Conservation (phyloP, 2,329 filamentous ascomycete genomes). For the Thielaviopsis ethacetica region DNA sequence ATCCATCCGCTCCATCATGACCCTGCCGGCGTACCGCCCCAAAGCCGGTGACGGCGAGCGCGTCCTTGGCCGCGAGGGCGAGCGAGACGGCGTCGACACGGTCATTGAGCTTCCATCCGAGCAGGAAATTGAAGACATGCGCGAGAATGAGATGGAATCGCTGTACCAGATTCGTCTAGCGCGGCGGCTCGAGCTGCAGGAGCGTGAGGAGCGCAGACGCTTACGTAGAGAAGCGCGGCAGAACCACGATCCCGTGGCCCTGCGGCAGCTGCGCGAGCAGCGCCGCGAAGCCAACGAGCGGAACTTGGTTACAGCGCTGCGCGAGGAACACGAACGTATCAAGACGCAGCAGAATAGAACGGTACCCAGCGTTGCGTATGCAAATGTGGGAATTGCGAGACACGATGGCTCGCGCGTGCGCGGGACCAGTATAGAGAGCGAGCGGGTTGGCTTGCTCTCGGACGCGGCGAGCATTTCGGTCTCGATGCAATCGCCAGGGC, state of each 20-base stretch:
- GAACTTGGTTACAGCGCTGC: constrained; percentile 42
- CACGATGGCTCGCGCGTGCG: constrained; percentile 64
- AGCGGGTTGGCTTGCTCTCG: constrained; percentile 53
- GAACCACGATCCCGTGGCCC: constrained; percentile 49
- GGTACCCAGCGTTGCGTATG: constrained; percentile 62
- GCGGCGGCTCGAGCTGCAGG: constrained; percentile 56
- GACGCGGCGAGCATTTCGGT: constrained; percentile 48
- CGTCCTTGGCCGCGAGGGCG: constrained; percentile 75
- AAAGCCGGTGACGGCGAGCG: constrained; percentile 60
- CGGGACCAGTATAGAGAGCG: constrained; percentile 57
- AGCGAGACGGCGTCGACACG: constrained; percentile 78
- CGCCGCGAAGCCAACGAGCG: constrained; percentile 30
- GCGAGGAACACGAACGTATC: constrained; percentile 37
- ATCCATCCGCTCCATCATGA: constrained; percentile 86
- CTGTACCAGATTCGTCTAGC: constrained; percentile 77
- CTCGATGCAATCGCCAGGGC: constrained; percentile 18
- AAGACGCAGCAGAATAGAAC: constrained; percentile 44
- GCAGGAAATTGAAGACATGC: constrained; percentile 60
- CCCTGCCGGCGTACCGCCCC: constrained; percentile 68
- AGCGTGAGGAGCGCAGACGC: constrained; percentile 60
- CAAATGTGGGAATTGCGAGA: constrained; percentile 56
- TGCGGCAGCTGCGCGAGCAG: constrained; percentile 49
- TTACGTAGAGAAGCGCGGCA: constrained; percentile 55
- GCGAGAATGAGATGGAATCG: constrained; percentile 84
- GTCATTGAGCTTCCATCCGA: constrained; percentile 71